A percentile compares a stretch with the other conserved stretches of the same genome.
Conservation (phyloP, 495 filamentous ascomycete species). For the Aspergillus hancockii region DNA sequence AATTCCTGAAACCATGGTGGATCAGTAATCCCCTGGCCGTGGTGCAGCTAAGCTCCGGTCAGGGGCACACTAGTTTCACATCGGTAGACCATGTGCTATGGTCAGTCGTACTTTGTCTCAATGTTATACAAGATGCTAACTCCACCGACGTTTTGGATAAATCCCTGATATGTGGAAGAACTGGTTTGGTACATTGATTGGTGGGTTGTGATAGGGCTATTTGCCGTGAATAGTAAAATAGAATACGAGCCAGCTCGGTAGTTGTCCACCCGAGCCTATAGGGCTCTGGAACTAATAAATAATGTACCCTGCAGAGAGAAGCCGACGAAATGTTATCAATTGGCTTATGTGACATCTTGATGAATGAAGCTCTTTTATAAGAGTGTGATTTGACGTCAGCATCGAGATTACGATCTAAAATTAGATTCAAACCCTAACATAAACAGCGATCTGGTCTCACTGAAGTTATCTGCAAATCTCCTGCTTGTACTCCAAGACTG, state of each 20-base stretch:
- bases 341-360: too few species aligned
- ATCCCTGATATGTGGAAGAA: background rate
- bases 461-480: too few species aligned
- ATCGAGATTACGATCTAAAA: too few species aligned
- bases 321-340: too few species aligned
- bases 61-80: slow-evolving; percentile 4
- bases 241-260: background rate
- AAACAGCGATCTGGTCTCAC: too few species aligned
- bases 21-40: background rate
- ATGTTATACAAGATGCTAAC: background rate
- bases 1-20: slow-evolving; percentile 1
- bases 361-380: too few species aligned
- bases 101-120: background rate
- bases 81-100: background rate
- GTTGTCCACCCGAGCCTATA: background rate
- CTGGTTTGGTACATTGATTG: background rate
- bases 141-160: background rate
- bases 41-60: slow-evolving; percentile 3
- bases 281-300: too few species aligned
- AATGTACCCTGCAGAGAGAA: too few species aligned
- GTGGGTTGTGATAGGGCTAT: background rate
- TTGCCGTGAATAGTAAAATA: background rate
- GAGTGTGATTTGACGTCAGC: too few species aligned
- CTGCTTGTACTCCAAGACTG: too few species aligned
- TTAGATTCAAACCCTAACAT: too few species aligned